Percentiles rank a stretch among this genome's conserved stretches.
Evolutionary conservation across 495 filamentous ascomycete genomes (phyloP).

Genomic region (Lepidopterella palustris): DNA sequence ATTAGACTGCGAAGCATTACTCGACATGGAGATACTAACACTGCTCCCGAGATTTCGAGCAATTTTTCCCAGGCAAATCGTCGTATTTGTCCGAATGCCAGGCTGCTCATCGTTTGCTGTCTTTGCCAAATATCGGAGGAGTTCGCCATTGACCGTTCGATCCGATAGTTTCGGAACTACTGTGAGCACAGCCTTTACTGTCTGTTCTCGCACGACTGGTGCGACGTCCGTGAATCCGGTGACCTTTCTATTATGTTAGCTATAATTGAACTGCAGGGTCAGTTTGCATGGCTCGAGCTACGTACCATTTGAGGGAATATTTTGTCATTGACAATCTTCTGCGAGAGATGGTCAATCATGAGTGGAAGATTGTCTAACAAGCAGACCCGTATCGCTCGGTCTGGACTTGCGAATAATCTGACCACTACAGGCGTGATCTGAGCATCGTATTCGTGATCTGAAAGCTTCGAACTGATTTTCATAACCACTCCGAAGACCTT

Average conservation of each 20-base stretch:
- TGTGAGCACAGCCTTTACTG: constrained; percentile 82
- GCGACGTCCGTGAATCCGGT: constrained; percentile 90
- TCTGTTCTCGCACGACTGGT: constrained; percentile 89
- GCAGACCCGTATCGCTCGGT: constrained; percentile 87
- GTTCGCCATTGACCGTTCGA: constrained; percentile 84
- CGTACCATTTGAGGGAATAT: constrained; percentile 88
- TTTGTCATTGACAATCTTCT: constrained; percentile 89
- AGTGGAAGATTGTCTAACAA: constrained; percentile 79
- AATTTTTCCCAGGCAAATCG: constrained; percentile 93
- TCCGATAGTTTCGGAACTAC: constrained; percentile 86
- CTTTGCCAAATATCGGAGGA: constrained; percentile 85
- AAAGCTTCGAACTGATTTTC: constrained; percentile 80
- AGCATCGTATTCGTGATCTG: constrained; percentile 81
- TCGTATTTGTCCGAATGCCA: constrained; percentile 95
- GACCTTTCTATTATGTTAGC: constrained; percentile 43
- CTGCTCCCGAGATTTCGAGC: constrained; percentile 75
- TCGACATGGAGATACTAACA: constrained; percentile 34
- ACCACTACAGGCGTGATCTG: constrained; percentile 81
- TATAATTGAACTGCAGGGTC: neutral
- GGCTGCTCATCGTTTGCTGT: constrained; percentile 97
- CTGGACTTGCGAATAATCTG: constrained; percentile 81
- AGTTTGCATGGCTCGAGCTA: neutral
- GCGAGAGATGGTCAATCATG: constrained; percentile 87
- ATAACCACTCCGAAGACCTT: constrained; percentile 84
- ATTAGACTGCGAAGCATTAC: neutral